These are phyloP conservation scores for Xylaria multiplex DNA, from an alignment of 2,329 filamentous ascomycete species.

Conservation along the genomic window DNA sequence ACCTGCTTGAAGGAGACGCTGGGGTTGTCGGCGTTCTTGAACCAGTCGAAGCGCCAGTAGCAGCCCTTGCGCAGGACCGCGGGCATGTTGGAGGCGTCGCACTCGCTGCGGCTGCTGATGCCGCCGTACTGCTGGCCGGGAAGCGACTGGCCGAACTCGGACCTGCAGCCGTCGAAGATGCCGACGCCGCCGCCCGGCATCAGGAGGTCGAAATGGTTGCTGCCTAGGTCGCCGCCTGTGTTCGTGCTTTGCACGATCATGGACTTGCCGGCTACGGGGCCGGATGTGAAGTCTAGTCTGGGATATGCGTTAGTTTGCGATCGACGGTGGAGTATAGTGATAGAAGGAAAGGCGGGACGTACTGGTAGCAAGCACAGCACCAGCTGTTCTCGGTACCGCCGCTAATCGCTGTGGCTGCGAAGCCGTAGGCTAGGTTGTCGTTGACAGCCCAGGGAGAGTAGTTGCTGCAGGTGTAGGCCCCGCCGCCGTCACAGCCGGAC, in stretches of 20 bases:
- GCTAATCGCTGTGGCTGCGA: slow-evolving; percentile 60
- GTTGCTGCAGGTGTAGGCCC: slow-evolving; percentile 62
- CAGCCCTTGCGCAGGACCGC: slow-evolving; percentile 57
- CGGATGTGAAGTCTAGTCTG: slow-evolving; percentile 51
- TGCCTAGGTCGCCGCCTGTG: slow-evolving; percentile 62
- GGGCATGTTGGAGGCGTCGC: slow-evolving; percentile 54
- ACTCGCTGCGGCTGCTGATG: slow-evolving; percentile 54
- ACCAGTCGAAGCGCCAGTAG: slow-evolving; percentile 65
- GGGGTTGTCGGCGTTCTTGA: slow-evolving; percentile 60
- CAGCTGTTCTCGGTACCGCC: slow-evolving; percentile 59
- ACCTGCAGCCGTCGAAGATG: slow-evolving; percentile 57
- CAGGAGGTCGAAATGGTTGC: slow-evolving; percentile 63
- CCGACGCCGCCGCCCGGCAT: slow-evolving; percentile 62
- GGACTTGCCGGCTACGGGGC: slow-evolving; percentile 60
- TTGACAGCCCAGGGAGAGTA: slow-evolving; percentile 64
- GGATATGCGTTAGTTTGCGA: background rate
- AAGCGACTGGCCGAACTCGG: slow-evolving; percentile 53
- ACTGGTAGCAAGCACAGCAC: slow-evolving; percentile 68
- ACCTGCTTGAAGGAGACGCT: slow-evolving; percentile 58
- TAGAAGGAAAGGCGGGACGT: slow-evolving; percentile 29
- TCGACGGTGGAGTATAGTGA: background rate
- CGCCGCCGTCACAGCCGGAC: slow-evolving; percentile 61
- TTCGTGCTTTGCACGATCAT: slow-evolving; percentile 69
- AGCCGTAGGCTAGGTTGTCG: slow-evolving; percentile 64
- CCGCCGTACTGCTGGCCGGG: slow-evolving; percentile 60